Evolutionary conservation across 1,139 yeast genomes (phyloP), one percentile per base, ranked within the genome.

Genomic region (Pichia sp.): DNA sequence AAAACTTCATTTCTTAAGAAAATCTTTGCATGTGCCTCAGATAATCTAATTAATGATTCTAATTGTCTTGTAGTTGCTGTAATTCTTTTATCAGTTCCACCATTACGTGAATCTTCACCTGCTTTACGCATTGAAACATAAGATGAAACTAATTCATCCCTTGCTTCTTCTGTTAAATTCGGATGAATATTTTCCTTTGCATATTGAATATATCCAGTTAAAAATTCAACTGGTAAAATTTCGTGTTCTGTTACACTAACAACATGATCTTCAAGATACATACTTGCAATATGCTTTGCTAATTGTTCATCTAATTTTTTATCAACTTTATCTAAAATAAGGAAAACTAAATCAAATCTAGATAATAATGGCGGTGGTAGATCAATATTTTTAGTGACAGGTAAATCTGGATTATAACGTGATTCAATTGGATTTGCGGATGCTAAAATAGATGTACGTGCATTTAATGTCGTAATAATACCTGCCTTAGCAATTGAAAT

Each of bases 371-470:
- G 96, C 2, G 99, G 98, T 24, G 98, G 98, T 49, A 92, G 71
- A 62, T 92, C 98, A 61, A 92, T 92, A 62, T 92, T 92, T 55
- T 87, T 82, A 1, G 97, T 89, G 6, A 92, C 98, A 0, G 97
- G 96, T 53, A 90, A 70, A 56, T 83, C 78, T 20, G 97, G 96
- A 63, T 92, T 92, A 63, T 94, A 92, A 54, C 96, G 77, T 3
- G 97, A 90, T 50, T 94, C 92, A 51, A 92, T 89, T n/a, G 98
- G 98, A 64, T 92, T 92, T 2, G 98, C 98, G 33, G 96, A 86
- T 0, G 98, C 98, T 52, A 92, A 72, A 54, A 92, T 85, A 0
- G 97, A 89, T 0, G 97, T 90, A 65, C 98, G 76, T 1, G 98
- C 98, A 66, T 92, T 92, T 51, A 92, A 72, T 0, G 98, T 92